A percentile compares a stretch with the other conserved stretches of the same genome.
Conservation (phyloP, 139 green algal genomes). For the Chlorella sp. region DNA sequence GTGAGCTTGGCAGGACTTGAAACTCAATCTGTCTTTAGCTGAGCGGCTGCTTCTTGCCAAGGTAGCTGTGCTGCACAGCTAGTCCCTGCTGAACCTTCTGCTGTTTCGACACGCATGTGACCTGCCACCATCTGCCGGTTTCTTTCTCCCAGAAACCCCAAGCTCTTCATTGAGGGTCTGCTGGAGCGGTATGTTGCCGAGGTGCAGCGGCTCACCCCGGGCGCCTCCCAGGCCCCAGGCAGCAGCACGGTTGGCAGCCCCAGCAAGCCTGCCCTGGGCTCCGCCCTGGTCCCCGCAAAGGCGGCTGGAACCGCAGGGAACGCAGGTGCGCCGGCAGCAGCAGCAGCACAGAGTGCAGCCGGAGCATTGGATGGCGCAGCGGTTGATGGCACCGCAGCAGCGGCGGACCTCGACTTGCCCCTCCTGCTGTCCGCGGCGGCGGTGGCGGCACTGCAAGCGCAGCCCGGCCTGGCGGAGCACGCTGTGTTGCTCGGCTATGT, state of each 20-base stretch:
- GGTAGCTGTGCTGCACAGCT: too few species aligned
- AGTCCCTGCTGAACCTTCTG: too few species aligned
- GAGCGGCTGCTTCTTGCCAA: too few species aligned
- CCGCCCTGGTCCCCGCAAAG: neutral
- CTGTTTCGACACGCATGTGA: too few species aligned
- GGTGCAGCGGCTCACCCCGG: neutral
- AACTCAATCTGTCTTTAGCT: too few species aligned
- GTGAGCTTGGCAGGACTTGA: neutral
- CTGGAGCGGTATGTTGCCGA: slow-evolving; percentile 63
- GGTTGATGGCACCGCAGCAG: neutral
- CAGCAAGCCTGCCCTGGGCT: neutral
- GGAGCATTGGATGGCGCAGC: neutral
- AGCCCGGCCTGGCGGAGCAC: slow-evolving; percentile 73
- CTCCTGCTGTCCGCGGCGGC: slow-evolving; percentile 74
- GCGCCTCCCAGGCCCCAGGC: neutral
- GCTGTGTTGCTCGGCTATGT: slow-evolving; percentile 71
- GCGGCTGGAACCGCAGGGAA: neutral
- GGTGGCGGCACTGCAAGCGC: slow-evolving; percentile 69
- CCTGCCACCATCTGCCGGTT: too few species aligned
- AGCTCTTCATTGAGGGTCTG: slow-evolving; percentile 34
- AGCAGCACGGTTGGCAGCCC: slow-evolving; percentile 15
- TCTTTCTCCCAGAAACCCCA: too few species aligned
- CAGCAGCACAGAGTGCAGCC: too few species aligned
- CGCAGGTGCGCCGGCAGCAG: neutral
- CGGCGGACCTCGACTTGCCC: slow-evolving; percentile 16